These are phyloP conservation scores for Entomortierella lignicola DNA, from an alignment of 192 early-diverging fungal species.

Conservation along the genomic window DNA sequence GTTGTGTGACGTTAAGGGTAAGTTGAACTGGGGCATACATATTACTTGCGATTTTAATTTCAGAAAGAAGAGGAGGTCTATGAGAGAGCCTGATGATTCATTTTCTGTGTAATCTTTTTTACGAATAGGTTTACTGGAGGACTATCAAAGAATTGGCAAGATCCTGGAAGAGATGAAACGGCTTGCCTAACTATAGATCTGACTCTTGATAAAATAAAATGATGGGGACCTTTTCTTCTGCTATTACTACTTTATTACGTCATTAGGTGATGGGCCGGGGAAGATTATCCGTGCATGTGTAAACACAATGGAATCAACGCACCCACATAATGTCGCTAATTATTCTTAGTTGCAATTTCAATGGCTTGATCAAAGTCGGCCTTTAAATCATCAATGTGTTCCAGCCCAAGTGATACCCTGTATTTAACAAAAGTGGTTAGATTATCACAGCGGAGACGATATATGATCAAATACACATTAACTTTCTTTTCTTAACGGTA, in stretches of 20 bases:
- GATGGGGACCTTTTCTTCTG: no score
- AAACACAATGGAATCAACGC: no score
- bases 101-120: not conserved
- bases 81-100: not conserved
- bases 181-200: not conserved
- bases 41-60: not conserved
- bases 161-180: slow-evolving; percentile 30
- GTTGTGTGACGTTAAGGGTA: slow-evolving; percentile 39
- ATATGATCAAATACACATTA: not conserved
- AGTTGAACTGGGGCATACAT: not conserved
- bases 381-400: slow-evolving; percentile 81
- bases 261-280: no score
- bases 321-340: no score
- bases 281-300: no score
- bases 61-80: no score
- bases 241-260: no score
- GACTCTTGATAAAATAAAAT: no score
- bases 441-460: no score
- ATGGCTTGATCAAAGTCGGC: slow-evolving; percentile 72
- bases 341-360: slow-evolving; percentile 9
- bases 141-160: slow-evolving; percentile 51
- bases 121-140: slow-evolving; percentile 24
- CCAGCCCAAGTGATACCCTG: slow-evolving; percentile 87
- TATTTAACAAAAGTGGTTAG: not conserved
- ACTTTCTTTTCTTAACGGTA: no score